Base-by-base conservation (phyloP, 805 yeast genomes). In the Saturnispora galanensis region DNA sequence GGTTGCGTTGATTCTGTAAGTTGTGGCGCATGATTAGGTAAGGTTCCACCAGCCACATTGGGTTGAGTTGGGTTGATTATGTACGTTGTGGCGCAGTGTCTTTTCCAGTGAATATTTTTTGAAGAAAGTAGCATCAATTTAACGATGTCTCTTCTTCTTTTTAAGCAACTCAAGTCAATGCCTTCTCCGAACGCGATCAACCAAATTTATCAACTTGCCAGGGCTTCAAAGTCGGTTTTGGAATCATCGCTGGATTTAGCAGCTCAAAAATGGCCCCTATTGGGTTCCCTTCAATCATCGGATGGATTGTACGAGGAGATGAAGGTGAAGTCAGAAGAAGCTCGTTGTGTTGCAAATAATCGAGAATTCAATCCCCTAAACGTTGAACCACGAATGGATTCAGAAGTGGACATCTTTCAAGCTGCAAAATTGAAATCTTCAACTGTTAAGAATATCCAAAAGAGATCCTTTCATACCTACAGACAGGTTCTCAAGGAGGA, bases 371-470 rank as follows among this genome's bases (percentile, higher is more conserved):
- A 50, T 36, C 32, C 42, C 11, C 31, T 17, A 10, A 52, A 49
- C 26, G 40, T 54, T 5, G 33, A 39, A n/a, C 31, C 42, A 31
- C 21, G 11, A 6, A 47, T 44, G 13, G 46, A 48, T 16, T 10
- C 39, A 11, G 57, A 55, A 1, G 44, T 50, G 16, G 68, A 65
- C 41, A 57, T 65, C 35, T 65, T 55, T 37, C 57, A 54, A 42
- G 44, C 57, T n/a, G 68, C 69, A 2, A 55, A 54, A 32, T 52
- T 55, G 13, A 64, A 63, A 49, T 55, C 67, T 1, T 49, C 46
- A n/a, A 30, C 37, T 11, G 51, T 44, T 7, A 40, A 39, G 38
- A 41, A 35, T 28, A 32, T 11, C 13, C 5, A 30, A 31, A 10
- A 21, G 31, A 18, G 53, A 30, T 33, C 38, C 16, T 46, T 47